These are phyloP conservation scores for Gossypium trilobum DNA, from an alignment of 441 rosid species.

Conservation along the genomic window DNA sequence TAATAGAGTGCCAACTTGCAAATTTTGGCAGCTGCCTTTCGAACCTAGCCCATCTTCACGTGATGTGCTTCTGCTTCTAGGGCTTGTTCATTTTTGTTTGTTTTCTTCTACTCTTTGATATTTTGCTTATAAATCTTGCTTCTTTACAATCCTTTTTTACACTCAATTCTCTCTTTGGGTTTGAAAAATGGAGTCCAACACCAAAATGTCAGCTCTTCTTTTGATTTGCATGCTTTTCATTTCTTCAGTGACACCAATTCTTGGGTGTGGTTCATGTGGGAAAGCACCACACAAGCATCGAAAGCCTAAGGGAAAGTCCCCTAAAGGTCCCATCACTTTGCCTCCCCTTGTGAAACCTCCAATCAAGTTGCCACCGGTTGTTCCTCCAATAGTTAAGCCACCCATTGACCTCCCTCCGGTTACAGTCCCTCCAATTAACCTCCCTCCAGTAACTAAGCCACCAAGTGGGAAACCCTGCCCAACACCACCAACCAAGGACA, in stretches of 20 bases:
- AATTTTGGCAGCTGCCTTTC: constrained; percentile 37
- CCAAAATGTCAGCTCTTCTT: constrained; percentile 38
- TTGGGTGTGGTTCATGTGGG: constrained; percentile 35
- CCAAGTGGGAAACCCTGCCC: constrained; percentile 34
- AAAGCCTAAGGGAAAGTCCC: constrained; percentile 1
- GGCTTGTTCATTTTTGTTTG: not conserved
- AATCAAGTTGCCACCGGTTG: not conserved
- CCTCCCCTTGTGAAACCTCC: constrained; percentile 9
- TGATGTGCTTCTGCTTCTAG: constrained; percentile 28
- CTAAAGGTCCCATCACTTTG: constrained; percentile 14
- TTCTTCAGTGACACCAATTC: constrained; percentile 38
- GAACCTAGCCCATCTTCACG: constrained; percentile 37
- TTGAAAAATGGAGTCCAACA: constrained; percentile 26
- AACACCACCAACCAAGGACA: constrained; percentile 20
- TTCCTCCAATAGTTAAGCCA: constrained; percentile 26
- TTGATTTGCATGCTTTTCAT: constrained; percentile 41
- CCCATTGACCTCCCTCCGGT: constrained; percentile 40
- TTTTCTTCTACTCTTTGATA: not conserved
- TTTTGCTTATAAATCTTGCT: not conserved
- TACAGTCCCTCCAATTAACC: constrained; percentile 13
- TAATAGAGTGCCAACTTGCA: constrained; percentile 39
- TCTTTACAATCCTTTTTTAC: constrained; percentile 4
- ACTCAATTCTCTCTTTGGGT: not conserved
- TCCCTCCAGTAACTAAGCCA: constrained; percentile 24
- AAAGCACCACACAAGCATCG: constrained; percentile 20